Evolutionary conservation across 2,329 filamentous ascomycete species (phyloP).

Genomic region (Dichotomopilus funicola): DNA sequence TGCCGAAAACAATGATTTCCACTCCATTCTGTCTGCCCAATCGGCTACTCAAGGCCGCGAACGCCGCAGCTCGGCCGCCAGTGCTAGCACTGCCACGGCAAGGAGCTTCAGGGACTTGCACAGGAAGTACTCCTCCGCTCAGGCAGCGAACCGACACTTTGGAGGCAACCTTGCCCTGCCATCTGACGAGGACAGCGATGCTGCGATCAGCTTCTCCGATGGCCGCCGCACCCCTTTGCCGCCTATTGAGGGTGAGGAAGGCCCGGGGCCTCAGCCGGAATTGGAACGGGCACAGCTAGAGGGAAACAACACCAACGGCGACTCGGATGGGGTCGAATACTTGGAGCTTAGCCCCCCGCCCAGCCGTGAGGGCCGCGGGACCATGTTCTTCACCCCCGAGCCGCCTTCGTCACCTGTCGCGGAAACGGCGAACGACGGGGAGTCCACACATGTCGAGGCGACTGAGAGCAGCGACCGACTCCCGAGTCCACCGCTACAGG

Average conservation of each 20-base stretch:
- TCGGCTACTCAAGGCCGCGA: slow-evolving; percentile 34
- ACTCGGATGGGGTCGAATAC: slow-evolving; percentile 18
- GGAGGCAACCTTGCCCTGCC: slow-evolving; percentile 41
- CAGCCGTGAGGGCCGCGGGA: slow-evolving; percentile 28
- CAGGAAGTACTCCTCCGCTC: slow-evolving; percentile 51
- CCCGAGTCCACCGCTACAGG: slow-evolving; percentile 31
- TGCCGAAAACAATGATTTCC: slow-evolving; percentile 40
- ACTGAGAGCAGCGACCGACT: slow-evolving; percentile 19
- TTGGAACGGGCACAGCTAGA: slow-evolving; percentile 6
- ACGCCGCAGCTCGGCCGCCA: slow-evolving; percentile 56
- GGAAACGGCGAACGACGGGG: slow-evolving; percentile 19
- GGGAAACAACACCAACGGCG: background rate
- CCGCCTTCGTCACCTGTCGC: slow-evolving; percentile 26
- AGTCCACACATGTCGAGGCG: background rate
- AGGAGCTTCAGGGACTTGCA: slow-evolving; percentile 59
- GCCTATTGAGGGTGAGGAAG: slow-evolving; percentile 39
- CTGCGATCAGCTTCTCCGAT: slow-evolving; percentile 54
- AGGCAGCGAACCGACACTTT: slow-evolving; percentile 38
- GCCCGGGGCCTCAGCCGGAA: slow-evolving; percentile 4
- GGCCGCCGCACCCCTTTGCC: slow-evolving; percentile 50
- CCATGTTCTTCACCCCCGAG: slow-evolving; percentile 38
- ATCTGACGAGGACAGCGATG: slow-evolving; percentile 55
- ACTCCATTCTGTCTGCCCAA: slow-evolving; percentile 42
- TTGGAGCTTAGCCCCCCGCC: slow-evolving; percentile 25
- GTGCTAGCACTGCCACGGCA: slow-evolving; percentile 60